Evolutionary conservation across 2,329 filamentous ascomycete species (phyloP), one percentile per base, ranked within the genome.

Genomic region (Didymella lethalis): DNA sequence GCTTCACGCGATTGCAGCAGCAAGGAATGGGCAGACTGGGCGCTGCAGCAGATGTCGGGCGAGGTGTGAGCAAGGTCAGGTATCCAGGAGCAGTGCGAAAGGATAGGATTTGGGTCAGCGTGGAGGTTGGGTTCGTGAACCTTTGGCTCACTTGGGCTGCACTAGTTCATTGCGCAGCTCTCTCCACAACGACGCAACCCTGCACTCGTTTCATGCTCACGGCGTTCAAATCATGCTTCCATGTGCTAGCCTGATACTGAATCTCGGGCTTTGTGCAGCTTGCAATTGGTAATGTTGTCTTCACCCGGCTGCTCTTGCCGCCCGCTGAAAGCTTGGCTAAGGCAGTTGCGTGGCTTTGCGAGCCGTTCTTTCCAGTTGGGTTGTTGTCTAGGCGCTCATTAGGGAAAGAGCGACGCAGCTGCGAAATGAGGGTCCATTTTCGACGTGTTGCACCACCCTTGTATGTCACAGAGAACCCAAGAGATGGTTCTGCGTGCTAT

Each of bases 71-170:
- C 11, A 47, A 50, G 41, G 38, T 28, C 26, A 43, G 41, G 14
- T 28, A 26, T 44, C 41, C 28, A 28, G 41, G 47, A 47, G 45
- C 56, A 29, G 40, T 43, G 56, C 48, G 48, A 59, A 59, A 54
- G 56, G 56, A 54, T 54, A 54, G 56, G 40, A 46, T 54, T 45
- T 54, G 50, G 56, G 56, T 59, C 56, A 51, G 56, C 56, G 50
- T 54, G 28, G 56, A 59, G 50, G 56, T 59, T 59, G 56, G 56
- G 56, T 59, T 59, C 56, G 47, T 59, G 40, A 59, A 59, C 43
- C 46, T 57, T 38, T 54, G 50, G 50, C 32, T 50, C 53, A 48
- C 55, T 34, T 58, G 56, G 56, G 56, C 56, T 59, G 56, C 56
- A 34, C 56, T 47, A 59, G 50, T 50, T 29, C 26, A 43, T 54